Evolutionary conservation across 192 early-diverging fungal species (phyloP), one percentile per base, ranked within the genome.

Genomic region (Bifiguratus adelaidae): DNA sequence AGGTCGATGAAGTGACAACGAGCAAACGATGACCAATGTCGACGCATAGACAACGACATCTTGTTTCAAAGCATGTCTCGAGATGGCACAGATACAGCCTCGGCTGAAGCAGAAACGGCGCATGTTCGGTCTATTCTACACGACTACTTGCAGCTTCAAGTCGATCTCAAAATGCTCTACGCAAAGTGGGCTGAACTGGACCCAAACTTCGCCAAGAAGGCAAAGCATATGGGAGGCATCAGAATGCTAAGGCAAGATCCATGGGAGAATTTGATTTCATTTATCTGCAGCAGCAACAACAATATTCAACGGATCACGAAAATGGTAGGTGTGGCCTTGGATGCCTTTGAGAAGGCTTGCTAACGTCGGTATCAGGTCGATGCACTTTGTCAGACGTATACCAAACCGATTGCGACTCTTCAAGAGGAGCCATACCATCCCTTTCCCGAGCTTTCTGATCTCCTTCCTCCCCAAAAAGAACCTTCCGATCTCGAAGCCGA

Each of bases 281-380:
- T 99, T 48, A 95, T 99, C 8, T 95, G 92, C 58, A 86, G 85
- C 3, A 74, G 77, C 23, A 94, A 94, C 65, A 99, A 99, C 71
- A 93, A 96, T 68, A 95, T 99, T 32, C 56, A 71, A 18, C 65
- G 95, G 21, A 99, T 99, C 29, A 82, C 89, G 19, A 56, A 61
- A 41, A 89, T 93, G 87, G 86, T 88, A 37, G 78, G 16, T 74
- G 62, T 38, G 28, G 16, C 15, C 38, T 19, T 11, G 15, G 25
- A n/a, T 40, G 3, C 41, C n/a, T 37, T 9, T 30, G 7, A 7
- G 35, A n/a, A n/a, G n/a, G n/a, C n/a, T n/a, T n/a, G n/a, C 9
- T n/a, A 22, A 23, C 27, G 27, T 1, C 22, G 16, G 8, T 16
- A 5, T 7, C 54, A 73, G 75, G 59, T 71, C 7, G 49, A 62